These are phyloP conservation scores for Thermothielavioides terrestris DNA, from an alignment of 495 filamentous ascomycete species.

Conservation along the genomic window DNA sequence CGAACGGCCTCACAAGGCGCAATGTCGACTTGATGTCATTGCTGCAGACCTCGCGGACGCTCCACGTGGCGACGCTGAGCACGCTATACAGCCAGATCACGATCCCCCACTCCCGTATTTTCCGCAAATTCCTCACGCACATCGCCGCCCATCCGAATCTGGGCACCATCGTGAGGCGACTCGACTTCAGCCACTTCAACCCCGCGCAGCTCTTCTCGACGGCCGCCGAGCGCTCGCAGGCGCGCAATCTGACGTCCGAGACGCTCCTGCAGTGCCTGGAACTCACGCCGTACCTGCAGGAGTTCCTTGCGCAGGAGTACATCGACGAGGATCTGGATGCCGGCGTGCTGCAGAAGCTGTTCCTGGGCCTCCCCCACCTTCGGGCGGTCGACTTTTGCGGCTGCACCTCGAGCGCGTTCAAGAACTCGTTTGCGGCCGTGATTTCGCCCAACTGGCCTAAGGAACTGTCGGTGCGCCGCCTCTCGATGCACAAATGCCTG, in stretches of 20 bases:
- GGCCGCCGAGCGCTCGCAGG: constrained; percentile 68
- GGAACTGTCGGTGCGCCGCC: constrained; percentile 52
- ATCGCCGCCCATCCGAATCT: constrained; percentile 61
- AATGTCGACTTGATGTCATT: constrained; percentile 78
- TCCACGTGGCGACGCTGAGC: constrained; percentile 67
- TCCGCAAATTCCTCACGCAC: constrained; percentile 73
- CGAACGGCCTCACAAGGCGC: constrained; percentile 66
- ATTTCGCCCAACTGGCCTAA: constrained; percentile 36
- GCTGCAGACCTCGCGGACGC: constrained; percentile 63
- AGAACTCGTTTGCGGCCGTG: constrained; percentile 42
- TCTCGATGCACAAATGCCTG: constrained; percentile 77
- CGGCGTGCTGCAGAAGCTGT: constrained; percentile 62
- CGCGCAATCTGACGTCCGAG: constrained; percentile 70
- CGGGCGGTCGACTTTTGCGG: constrained; percentile 73
- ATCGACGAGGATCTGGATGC: constrained; percentile 68
- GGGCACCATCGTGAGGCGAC: constrained; percentile 68
- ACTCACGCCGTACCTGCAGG: constrained; percentile 65
- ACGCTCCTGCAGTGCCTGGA: constrained; percentile 70
- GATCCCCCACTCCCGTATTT: constrained; percentile 78
- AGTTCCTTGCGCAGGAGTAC: constrained; percentile 77
- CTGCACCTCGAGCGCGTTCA: constrained; percentile 63
- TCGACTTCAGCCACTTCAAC: constrained; percentile 87
- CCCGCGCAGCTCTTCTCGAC: constrained; percentile 73
- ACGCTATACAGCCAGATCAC: constrained; percentile 79
- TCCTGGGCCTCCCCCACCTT: constrained; percentile 62